These are phyloP conservation scores for Theileria equi DNA, from an alignment of 169 alveolate genomes.

Conservation along the genomic window DNA sequence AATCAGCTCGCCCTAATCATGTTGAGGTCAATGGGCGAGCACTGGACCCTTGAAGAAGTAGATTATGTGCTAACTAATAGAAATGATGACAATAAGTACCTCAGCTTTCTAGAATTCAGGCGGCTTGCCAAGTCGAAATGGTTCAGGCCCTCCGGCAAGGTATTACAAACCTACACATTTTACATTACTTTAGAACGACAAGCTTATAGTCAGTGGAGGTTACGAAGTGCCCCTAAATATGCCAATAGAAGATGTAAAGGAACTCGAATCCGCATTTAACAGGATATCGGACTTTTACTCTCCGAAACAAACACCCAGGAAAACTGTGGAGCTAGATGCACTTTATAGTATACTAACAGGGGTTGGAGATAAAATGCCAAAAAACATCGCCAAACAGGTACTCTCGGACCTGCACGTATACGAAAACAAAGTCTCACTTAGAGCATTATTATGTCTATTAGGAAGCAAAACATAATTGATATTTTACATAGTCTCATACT, in stretches of 20 bases:
- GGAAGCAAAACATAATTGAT: background rate
- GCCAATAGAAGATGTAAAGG: slow-evolving; percentile 1
- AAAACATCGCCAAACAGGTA: background rate
- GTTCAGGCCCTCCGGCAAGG: slow-evolving; percentile 1
- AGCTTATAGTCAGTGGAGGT: background rate
- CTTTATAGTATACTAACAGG: slow-evolving; percentile 20
- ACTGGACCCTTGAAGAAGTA: slow-evolving; percentile 38
- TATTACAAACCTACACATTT: background rate
- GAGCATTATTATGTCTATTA: slow-evolving; percentile 34
- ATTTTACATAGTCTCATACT: slow-evolving; percentile 7
- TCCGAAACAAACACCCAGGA: background rate
- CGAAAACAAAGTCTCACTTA: slow-evolving; percentile 22
- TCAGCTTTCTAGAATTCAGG: slow-evolving; percentile 21
- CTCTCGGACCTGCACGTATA: slow-evolving; percentile 16
- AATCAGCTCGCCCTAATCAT: slow-evolving; percentile 31
- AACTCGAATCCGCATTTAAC: slow-evolving; percentile 8
- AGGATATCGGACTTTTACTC: slow-evolving; percentile 14
- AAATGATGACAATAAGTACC: background rate
- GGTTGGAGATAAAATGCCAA: slow-evolving; percentile 24
- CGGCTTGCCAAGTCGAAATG: slow-evolving; percentile 38
- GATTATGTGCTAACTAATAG: background rate
- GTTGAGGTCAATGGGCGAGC: slow-evolving; percentile 56
- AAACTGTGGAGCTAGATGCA: slow-evolving; percentile 9
- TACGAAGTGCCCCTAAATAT: background rate
- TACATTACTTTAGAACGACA: background rate